Evolutionary conservation across 2,329 filamentous ascomycete species (phyloP).

Genomic region (Xylariaceae sp.): DNA sequence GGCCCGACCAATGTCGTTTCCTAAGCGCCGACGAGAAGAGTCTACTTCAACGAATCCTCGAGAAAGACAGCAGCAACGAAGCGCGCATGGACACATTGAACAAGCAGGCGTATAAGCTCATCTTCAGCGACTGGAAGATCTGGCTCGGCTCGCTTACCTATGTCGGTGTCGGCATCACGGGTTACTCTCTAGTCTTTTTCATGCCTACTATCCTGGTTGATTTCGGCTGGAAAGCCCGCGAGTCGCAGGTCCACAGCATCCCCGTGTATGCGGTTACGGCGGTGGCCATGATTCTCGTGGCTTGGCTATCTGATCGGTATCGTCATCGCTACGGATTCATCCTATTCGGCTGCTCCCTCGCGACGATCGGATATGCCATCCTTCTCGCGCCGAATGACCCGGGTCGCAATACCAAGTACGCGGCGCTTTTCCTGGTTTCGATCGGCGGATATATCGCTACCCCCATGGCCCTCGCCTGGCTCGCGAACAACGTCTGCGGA

Average conservation of each 20-base stretch:
- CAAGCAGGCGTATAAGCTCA: constrained; percentile 27
- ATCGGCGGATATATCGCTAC: constrained; percentile 32
- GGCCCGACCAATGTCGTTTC: constrained; percentile 43
- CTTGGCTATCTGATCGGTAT: constrained; percentile 32
- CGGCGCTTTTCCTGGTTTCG: constrained; percentile 34
- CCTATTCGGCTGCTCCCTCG: constrained; percentile 26
- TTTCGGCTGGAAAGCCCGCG: constrained; percentile 34
- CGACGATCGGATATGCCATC: constrained; percentile 32
- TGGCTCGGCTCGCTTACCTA: constrained; percentile 34
- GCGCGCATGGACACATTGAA: constrained; percentile 32
- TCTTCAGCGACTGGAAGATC: constrained; percentile 37
- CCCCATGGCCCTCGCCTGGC: constrained; percentile 40
- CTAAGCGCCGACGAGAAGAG: constrained; percentile 38
- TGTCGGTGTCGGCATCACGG: constrained; percentile 30
- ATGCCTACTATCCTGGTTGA: constrained; percentile 39
- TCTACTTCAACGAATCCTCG: constrained; percentile 31
- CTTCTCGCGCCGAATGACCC: constrained; percentile 29
- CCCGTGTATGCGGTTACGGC: constrained; percentile 35
- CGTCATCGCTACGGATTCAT: constrained; percentile 35
- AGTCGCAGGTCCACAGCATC: constrained; percentile 36
- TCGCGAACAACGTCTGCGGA: constrained; percentile 48
- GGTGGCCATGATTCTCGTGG: constrained; percentile 29
- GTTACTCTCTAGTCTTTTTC: constrained; percentile 35
- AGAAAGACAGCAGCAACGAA: constrained; percentile 25
- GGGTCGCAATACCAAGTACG: constrained; percentile 31